Percentiles rank a stretch among this genome's conserved stretches.
Conservation (phyloP, 441 rosid species). For the Brassica balearica region DNA sequence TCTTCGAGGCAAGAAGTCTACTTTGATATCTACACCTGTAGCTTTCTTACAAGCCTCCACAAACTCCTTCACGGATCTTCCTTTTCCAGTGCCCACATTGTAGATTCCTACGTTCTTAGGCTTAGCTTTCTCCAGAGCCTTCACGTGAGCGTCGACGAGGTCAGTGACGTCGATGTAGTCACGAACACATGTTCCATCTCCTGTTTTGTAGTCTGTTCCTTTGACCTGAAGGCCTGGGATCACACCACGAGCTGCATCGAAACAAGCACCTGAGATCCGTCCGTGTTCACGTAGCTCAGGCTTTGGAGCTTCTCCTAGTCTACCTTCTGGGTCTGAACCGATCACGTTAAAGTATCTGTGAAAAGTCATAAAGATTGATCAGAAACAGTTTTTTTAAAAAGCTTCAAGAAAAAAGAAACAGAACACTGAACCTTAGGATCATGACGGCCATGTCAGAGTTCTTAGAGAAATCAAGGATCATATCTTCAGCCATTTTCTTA, state of each 20-base stretch:
- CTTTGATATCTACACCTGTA: slow-evolving; percentile 55
- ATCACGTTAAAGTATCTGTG: slow-evolving; percentile 68
- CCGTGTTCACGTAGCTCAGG: slow-evolving; percentile 67
- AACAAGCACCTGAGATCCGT: slow-evolving; percentile 67
- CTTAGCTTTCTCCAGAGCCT: slow-evolving; percentile 61
- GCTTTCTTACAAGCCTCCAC: slow-evolving; percentile 72
- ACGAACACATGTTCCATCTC: slow-evolving; percentile 64
- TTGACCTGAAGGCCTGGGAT: slow-evolving; percentile 60
- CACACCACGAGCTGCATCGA: slow-evolving; percentile 71
- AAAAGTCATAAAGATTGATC: slow-evolving; percentile 1
- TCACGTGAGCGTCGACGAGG: slow-evolving; percentile 63
- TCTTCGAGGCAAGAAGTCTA: slow-evolving; percentile 55
- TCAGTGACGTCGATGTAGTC: slow-evolving; percentile 70
- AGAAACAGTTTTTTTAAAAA: slow-evolving; percentile 4
- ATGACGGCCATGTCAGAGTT: slow-evolving; percentile 64
- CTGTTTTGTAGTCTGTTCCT: slow-evolving; percentile 66
- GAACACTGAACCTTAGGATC: slow-evolving; percentile 52
- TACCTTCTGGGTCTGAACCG: slow-evolving; percentile 68
- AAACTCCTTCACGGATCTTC: slow-evolving; percentile 68
- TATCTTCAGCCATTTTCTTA: slow-evolving; percentile 70
- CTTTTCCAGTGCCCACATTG: slow-evolving; percentile 68
- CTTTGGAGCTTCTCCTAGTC: slow-evolving; percentile 69
- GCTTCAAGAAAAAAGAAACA: slow-evolving; percentile 9
- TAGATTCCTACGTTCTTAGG: slow-evolving; percentile 58
- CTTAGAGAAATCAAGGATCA: slow-evolving; percentile 61